A percentile compares a stretch with the other conserved stretches of the same genome.
These are phyloP conservation scores for Chaetoceros muelleri DNA, from an alignment of 108 stramenopile species.

Conservation along the genomic window DNA sequence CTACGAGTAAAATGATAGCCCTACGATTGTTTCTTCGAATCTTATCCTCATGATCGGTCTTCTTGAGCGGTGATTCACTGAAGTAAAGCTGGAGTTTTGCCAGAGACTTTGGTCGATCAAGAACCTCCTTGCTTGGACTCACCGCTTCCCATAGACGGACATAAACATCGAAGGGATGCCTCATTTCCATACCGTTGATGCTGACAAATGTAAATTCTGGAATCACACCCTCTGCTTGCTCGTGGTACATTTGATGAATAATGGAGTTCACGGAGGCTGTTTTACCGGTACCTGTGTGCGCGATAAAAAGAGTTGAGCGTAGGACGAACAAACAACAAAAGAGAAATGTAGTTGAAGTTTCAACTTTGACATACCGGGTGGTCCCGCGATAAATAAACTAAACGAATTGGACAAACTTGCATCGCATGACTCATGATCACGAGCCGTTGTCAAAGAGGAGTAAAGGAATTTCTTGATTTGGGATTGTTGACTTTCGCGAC, in stretches of 20 bases:
- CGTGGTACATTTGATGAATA: slow-evolving; percentile 36
- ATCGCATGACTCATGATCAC: not conserved
- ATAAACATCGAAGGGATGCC: slow-evolving; percentile 73
- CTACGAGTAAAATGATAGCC: slow-evolving; percentile 73
- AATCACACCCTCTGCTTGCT: slow-evolving; percentile 42
- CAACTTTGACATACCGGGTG: slow-evolving; percentile 60
- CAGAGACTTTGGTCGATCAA: slow-evolving; percentile 16
- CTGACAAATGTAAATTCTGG: slow-evolving; percentile 63
- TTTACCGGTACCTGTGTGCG: slow-evolving; percentile 21
- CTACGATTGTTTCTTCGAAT: too few relatives aligned
- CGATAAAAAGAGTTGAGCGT: not conserved
- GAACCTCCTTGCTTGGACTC: slow-evolving; percentile 33
- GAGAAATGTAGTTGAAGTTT: not conserved
- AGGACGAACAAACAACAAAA: not conserved
- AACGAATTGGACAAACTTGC: slow-evolving; percentile 1
- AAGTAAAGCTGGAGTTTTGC: slow-evolving; percentile 52
- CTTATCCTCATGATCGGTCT: slow-evolving; percentile 5
- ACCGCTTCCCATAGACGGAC: slow-evolving; percentile 68
- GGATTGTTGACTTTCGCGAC: slow-evolving; percentile 53
- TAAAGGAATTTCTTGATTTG: slow-evolving; percentile 49
- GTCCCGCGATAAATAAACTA: slow-evolving; percentile 60
- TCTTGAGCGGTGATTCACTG: slow-evolving; percentile 8
- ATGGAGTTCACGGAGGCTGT: slow-evolving; percentile 66
- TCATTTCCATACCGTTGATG: slow-evolving; percentile 83
- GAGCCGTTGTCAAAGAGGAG: slow-evolving; percentile 35